phyloP scores from a whole-genome alignment of 805 yeast genomes.

The Suhomyces sp. region DNA sequence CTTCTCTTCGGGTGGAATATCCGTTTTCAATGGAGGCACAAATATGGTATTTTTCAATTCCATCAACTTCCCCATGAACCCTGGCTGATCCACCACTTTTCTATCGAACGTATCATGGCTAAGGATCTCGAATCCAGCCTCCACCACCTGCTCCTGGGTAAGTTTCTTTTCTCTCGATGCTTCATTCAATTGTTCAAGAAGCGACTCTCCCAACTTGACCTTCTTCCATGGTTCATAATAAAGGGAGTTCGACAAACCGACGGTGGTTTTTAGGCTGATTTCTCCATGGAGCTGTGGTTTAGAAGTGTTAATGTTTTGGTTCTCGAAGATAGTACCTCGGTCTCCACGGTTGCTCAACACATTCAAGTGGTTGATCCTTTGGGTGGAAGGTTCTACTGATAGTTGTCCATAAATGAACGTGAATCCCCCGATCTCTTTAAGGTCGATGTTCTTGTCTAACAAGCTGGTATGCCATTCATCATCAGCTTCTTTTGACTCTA shows the following conservation, averaged over 20 bases:
- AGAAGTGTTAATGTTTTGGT: conserved; percentile 1
- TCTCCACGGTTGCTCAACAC: conserved; percentile 54
- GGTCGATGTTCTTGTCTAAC: conserved; percentile 6
- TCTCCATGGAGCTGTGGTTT: conserved; percentile 19
- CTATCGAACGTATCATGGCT: conserved; percentile 41
- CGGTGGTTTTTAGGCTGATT: conserved; percentile 30
- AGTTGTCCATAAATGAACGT: conserved; percentile 57
- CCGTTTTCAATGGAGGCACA: conserved; percentile 61
- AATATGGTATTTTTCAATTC: conserved; percentile 61
- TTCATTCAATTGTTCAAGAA: conserved; percentile 22
- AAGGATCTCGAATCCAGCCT: conserved; percentile 54
- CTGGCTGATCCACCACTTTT: conserved; percentile 20
- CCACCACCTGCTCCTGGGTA: conserved; percentile 44
- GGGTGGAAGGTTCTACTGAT: conserved; percentile 18
- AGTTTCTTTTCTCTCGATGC: conserved; percentile 14
- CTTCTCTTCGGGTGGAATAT: conserved; percentile 7
- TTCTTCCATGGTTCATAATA: conserved; percentile 75
- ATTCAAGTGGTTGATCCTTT: conserved; percentile 35
- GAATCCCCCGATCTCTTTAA: conserved; percentile 57
- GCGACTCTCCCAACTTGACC: conserved; percentile 48
- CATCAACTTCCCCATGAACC: conserved; percentile 23
- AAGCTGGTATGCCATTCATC: conserved; percentile 47
- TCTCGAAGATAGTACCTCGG: conserved; percentile 31
- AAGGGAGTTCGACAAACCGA: conserved; percentile 71
- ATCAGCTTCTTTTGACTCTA: conserved; percentile 28